Base-by-base conservation (phyloP, 345 rosid genomes). In the Hibiscus mutabilis region DNA sequence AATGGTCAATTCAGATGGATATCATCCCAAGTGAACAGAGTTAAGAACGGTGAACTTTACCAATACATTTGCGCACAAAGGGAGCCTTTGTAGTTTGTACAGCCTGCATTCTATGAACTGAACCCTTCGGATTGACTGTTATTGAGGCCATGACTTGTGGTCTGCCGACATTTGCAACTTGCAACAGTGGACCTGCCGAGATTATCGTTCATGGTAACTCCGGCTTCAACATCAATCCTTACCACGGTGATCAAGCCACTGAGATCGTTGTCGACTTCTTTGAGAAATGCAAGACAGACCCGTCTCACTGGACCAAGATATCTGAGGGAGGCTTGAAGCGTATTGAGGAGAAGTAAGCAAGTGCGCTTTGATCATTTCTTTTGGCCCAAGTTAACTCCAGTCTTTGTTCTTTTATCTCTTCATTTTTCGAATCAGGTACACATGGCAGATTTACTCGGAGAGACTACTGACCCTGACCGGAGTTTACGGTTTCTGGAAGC, bases 101-200 rank as follows among this genome's bases (percentile, higher is more conserved):
- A 88, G 81, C 93, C 93, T 3, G 93, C 91, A 1, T 6, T 83
- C 19, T 88, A 88, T n/a, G n/a, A n/a, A n/a, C n/a, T 3, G 93
- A 88, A 68, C 91, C 93, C 22, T 88, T 88, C 1, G 93, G 91
- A 2, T 76, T 88, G 78, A 88, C 93, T 0, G 91, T 88, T 2
- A 82, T 88, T 0, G 91, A 88, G 86, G 86, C 93, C 76, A 88
- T 86, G 93, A 80, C 88, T 33, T 86, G 93, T 74, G 93, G 93
- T 5, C 73, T 88, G 81, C 91, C 93, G 3, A 88, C 93, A 7
- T 86, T 89, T 8, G 89, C 91, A 0, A 93, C 98, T 19, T 84
- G 87, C 81, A 85, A 93, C 31, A 97, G 97, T 75, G 98, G 98
- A 25, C 98, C 98, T 0, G 96, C 97, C 64, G 98, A 93, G 94